Percentiles rank a stretch among this genome's conserved stretches.
Evolutionary conservation across 1,284 basidiomycete genomes (phyloP).

Genomic region (Vanrija humicola): DNA sequence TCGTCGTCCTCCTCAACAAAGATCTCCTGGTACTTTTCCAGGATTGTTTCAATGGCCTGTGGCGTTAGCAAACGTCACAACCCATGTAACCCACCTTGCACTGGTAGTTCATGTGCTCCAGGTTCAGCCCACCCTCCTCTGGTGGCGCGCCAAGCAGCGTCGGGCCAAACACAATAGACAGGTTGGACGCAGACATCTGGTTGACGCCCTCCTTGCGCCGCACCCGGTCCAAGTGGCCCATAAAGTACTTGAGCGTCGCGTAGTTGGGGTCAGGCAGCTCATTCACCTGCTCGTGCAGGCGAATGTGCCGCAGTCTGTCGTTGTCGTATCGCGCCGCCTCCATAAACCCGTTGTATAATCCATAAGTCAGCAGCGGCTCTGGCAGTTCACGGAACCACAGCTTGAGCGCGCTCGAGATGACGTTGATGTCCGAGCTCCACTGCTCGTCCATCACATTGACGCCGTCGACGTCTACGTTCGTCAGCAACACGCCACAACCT

Average conservation of each 20-base stretch:
- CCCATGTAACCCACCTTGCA: conserved; percentile 56
- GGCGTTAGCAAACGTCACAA: conserved; percentile 28
- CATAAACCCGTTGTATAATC: conserved; percentile 84
- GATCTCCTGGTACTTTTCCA: conserved; percentile 79
- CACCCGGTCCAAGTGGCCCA: conserved; percentile 90
- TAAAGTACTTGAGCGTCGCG: conserved; percentile 90
- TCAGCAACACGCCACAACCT: not conserved
- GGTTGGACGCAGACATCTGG: conserved; percentile 89
- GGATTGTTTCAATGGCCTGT: conserved; percentile 79
- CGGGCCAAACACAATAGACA: conserved; percentile 96
- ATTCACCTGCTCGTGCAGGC: conserved; percentile 94
- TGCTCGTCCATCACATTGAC: conserved; percentile 83
- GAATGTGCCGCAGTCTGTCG: conserved; percentile 86
- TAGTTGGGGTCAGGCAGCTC: conserved; percentile 98
- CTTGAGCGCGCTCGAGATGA: conserved; percentile 88
- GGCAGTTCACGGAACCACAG: conserved; percentile 95
- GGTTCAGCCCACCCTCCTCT: conserved; percentile 49
- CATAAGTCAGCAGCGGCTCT: conserved; percentile 82
- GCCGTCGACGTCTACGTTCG: conserved; percentile 67
- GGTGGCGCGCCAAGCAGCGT: conserved; percentile 72
- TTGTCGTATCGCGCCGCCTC: conserved; percentile 95
- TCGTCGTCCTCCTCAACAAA: conserved; percentile 63
- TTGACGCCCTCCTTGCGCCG: conserved; percentile 70
- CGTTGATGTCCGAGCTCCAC: conserved; percentile 92
- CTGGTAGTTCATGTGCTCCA: conserved; percentile 62